Evolutionary conservation across 2,329 filamentous ascomycete genomes (phyloP).

Genomic region (Chaetomiaceae sp.): DNA sequence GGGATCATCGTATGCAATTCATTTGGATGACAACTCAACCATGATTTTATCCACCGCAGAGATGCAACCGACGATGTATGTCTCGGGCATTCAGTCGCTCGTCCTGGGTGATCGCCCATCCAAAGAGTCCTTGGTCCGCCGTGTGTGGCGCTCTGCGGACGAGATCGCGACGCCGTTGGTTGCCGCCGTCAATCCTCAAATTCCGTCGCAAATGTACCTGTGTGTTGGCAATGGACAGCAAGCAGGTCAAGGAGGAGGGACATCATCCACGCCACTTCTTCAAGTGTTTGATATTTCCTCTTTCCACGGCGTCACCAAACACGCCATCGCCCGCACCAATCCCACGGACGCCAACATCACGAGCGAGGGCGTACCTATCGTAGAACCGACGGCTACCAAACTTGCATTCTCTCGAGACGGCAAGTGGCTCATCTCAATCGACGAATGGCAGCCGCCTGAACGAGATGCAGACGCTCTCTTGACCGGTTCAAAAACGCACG

Average conservation of each 20-base stretch:
- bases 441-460: conserved; percentile 78
- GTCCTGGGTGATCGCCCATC: conserved; percentile 47
- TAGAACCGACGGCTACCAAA: conserved; percentile 72
- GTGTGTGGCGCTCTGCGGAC: conserved; percentile 45
- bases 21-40: conserved; percentile 85
- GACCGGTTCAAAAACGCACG: conserved; percentile 34
- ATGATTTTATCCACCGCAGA: conserved; percentile 90
- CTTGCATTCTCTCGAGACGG: conserved; percentile 76
- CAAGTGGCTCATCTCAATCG: conserved; percentile 84
- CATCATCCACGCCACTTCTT: conserved; percentile 55
- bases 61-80: conserved; percentile 75
- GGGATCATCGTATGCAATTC: conserved; percentile 77
- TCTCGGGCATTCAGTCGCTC: conserved; percentile 73
- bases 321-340: conserved; percentile 85
- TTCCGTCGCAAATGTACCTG: conserved; percentile 61
- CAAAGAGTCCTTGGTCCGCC: conserved; percentile 50
- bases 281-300: conserved; percentile 85
- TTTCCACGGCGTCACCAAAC: conserved; percentile 73
- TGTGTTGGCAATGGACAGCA: conserved; percentile 62
- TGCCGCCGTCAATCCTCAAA: conserved; percentile 57
- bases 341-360: conserved; percentile 75
- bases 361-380: conserved; percentile 64
- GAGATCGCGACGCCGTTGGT: conserved; percentile 50
- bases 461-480: conserved; percentile 61
- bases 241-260: conserved; percentile 44